These are phyloP conservation scores for Apophysomyces trapeziformis DNA, from an alignment of 371 early-diverging fungal species.

Conservation along the genomic window DNA sequence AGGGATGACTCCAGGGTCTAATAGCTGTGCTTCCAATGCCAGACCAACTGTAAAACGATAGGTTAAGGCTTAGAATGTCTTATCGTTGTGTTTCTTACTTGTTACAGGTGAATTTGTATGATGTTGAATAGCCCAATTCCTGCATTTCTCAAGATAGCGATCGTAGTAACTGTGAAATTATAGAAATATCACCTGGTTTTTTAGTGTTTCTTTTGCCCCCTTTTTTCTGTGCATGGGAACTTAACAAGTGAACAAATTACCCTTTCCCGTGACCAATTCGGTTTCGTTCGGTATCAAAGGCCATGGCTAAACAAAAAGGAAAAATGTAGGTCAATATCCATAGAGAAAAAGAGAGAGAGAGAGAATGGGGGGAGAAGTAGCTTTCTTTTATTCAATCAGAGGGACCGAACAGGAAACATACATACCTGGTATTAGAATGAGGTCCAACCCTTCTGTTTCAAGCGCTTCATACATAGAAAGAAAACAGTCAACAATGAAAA, in stretches of 20 bases:
- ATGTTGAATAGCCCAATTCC: constrained; percentile 28
- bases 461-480: constrained; percentile 36
- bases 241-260: constrained; percentile 25
- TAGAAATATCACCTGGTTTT: neutral
- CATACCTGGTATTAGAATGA: constrained; percentile 70
- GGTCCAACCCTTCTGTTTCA: constrained; percentile 59
- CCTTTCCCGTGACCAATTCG: constrained; percentile 79
- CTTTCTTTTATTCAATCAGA: too few species aligned
- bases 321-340: neutral
- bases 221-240: too few species aligned
- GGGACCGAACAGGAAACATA: neutral
- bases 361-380: too few species aligned
- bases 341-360: too few species aligned
- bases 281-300: constrained; percentile 66
- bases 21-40: constrained; percentile 60
- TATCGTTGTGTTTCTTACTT: neutral
- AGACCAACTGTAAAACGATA: constrained; percentile 48
- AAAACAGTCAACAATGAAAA: neutral
- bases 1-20: constrained; percentile 46
- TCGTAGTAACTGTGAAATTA: constrained; percentile 41
- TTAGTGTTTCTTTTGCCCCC: too few species aligned
- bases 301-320: constrained; percentile 29
- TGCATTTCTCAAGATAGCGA: constrained; percentile 38
- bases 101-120: constrained; percentile 3
- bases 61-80: neutral